These are phyloP conservation scores for Akanthomyces muscarius DNA, from an alignment of 2,329 filamentous ascomycete species.

Conservation along the genomic window DNA sequence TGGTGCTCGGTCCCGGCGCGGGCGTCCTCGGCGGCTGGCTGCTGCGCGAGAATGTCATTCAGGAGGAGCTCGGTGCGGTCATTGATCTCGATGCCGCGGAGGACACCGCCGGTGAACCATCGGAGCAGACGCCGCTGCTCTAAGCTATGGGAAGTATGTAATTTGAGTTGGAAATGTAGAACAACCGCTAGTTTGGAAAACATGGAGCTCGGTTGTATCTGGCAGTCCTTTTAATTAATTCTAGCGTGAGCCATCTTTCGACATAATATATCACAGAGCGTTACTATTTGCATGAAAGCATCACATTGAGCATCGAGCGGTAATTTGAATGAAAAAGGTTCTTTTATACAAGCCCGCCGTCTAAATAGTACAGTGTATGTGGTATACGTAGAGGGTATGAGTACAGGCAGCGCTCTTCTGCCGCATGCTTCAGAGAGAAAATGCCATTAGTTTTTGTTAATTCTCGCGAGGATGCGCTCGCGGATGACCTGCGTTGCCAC, in stretches of 20 bases:
- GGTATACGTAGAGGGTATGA: conserved; percentile 16
- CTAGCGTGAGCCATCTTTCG: conserved; percentile 1
- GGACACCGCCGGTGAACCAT: conserved; percentile 6
- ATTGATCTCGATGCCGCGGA: conserved; percentile 19
- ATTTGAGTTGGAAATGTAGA: background rate
- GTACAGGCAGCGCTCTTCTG: conserved; percentile 13
- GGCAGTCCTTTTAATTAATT: background rate
- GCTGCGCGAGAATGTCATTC: conserved; percentile 35
- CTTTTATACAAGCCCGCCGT: conserved; percentile 21
- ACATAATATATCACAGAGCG: background rate
- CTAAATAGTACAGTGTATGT: conserved; percentile 26
- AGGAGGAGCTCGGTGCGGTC: conserved; percentile 22
- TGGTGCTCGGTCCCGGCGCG: conserved; percentile 36
- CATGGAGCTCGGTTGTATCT: background rate
- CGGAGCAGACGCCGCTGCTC: conserved; percentile 11
- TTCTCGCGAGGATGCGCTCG: conserved; percentile 63
- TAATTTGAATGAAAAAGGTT: background rate
- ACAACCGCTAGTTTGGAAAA: background rate
- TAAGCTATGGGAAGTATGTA: background rate
- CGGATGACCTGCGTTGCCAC: conserved; percentile 70
- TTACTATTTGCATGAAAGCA: background rate
- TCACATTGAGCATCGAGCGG: conserved; percentile 6
- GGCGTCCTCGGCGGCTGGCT: conserved; percentile 38
- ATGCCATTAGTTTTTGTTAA: conserved; percentile 23
- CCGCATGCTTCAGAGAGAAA: background rate